Evolutionary conservation across 176 grass and related monocot genomes (phyloP).

Genomic region (Guadua angustifolia): DNA sequence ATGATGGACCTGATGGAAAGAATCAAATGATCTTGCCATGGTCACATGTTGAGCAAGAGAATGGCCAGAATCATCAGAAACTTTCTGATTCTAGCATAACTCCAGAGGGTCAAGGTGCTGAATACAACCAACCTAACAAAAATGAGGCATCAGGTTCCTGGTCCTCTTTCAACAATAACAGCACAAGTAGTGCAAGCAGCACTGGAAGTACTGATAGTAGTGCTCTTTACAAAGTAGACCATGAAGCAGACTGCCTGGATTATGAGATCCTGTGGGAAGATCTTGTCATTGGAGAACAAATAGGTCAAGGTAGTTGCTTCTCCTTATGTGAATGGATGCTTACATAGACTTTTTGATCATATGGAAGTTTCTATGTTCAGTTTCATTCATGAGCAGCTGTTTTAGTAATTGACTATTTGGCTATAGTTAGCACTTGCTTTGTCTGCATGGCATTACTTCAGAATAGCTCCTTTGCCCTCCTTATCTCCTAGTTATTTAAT

Average conservation of each 20-base stretch:
- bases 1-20: constrained; percentile 60
- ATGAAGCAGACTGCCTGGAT: constrained; percentile 91
- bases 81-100: constrained; percentile 54
- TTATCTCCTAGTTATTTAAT: constrained; percentile 10
- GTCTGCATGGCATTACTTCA: not conserved
- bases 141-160: constrained; percentile 77
- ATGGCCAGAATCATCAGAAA: constrained; percentile 54
- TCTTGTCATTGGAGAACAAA: constrained; percentile 87
- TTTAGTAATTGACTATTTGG: not conserved
- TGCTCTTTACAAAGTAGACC: constrained; percentile 85
- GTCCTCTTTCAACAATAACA: constrained; percentile 94
- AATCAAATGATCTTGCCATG: constrained; percentile 67
- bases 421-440: constrained; percentile 1
- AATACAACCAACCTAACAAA: constrained; percentile 60
- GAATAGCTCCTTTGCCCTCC: not conserved
- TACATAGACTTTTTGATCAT: not conserved
- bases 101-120: constrained; percentile 52
- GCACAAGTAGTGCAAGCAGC: constrained; percentile 94
- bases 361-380: constrained; percentile 8
- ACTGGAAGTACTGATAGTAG: constrained; percentile 79
- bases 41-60: constrained; percentile 75
- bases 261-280: constrained; percentile 99
- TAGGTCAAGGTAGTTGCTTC: constrained; percentile 86
- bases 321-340: constrained; percentile 38
- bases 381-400: not conserved